Percentiles rank a stretch among this genome's conserved stretches.
These are phyloP conservation scores for Calcarisporium arbuscula DNA, from an alignment of 2,329 filamentous ascomycete species.

Conservation along the genomic window DNA sequence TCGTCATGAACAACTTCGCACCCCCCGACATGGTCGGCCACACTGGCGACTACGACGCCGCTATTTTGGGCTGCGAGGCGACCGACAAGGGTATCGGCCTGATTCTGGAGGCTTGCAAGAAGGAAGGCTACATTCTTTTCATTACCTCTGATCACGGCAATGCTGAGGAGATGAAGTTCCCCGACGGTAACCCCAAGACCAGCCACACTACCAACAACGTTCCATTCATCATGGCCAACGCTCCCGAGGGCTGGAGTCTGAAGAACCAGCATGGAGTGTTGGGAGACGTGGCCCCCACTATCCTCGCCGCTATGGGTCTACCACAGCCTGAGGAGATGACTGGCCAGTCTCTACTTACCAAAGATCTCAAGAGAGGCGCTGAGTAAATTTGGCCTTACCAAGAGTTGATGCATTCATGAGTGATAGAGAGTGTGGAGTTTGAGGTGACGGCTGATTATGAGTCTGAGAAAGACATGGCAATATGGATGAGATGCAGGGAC, in stretches of 20 bases:
- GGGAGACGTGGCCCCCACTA: conserved; percentile 92
- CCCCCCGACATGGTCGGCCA: conserved; percentile 99
- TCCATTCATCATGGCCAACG: conserved; percentile 96
- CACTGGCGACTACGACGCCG: conserved; percentile 94
- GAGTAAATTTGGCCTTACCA: conserved; percentile 18
- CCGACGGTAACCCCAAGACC: conserved; percentile 94
- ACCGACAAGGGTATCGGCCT: conserved; percentile 92
- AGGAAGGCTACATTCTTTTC: conserved; percentile 88
- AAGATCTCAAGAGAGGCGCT: conserved; percentile 44
- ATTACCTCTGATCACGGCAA: conserved; percentile 97
- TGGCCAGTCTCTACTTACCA: conserved; percentile 75
- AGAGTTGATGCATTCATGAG: conserved; percentile 8
- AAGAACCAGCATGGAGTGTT: conserved; percentile 84
- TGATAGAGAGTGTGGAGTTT: conserved; percentile 4
- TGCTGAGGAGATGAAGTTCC: conserved; percentile 97
- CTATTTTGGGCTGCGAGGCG: conserved; percentile 73
- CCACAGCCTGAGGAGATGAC: conserved; percentile 90
- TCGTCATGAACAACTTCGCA: conserved; percentile 99
- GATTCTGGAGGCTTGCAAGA: conserved; percentile 90
- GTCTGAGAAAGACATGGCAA: no score
- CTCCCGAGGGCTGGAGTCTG: conserved; percentile 80
- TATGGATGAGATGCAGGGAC: conserved; percentile 3
- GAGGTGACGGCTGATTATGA: neutral
- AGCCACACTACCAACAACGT: conserved; percentile 98
- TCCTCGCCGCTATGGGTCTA: conserved; percentile 86